Percentiles rank a stretch among this genome's conserved stretches.
Conservation (phyloP, 495 filamentous ascomycete species). For the Tuber magnatum region DNA sequence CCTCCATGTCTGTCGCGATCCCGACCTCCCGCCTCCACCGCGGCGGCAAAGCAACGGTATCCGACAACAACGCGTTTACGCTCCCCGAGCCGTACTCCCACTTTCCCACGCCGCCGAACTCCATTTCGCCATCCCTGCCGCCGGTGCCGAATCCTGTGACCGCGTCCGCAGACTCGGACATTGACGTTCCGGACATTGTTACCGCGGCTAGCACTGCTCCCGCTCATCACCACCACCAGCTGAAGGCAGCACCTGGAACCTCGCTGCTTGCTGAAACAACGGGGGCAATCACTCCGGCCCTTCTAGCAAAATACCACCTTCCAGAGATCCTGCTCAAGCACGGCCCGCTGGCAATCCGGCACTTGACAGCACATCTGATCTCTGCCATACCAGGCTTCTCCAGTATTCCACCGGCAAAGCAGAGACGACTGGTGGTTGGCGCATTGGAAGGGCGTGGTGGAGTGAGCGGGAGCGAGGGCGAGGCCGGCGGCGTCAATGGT, state of each 20-base stretch:
- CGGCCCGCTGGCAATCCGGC: constrained; percentile 85
- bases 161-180: constrained; percentile 52
- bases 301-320: constrained; percentile 87
- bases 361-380: constrained; percentile 87
- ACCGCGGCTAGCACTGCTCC: constrained; percentile 49
- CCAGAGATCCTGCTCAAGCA: constrained; percentile 82
- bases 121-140: constrained; percentile 82
- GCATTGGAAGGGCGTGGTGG: constrained; percentile 39
- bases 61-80: constrained; percentile 34
- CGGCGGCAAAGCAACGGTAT: constrained; percentile 36
- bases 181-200: constrained; percentile 76
- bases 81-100: constrained; percentile 44
- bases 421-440: constrained; percentile 54
- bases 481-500: constrained; percentile 58
- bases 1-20: constrained; percentile 32
- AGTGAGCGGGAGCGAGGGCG: constrained; percentile 37
- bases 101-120: constrained; percentile 90
- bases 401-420: constrained; percentile 82
- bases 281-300: constrained; percentile 72
- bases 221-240: constrained; percentile 38
- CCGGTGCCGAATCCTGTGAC: constrained; percentile 55
- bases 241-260: constrained; percentile 44
- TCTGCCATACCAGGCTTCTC: constrained; percentile 90
- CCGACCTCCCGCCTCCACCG: constrained; percentile 33
- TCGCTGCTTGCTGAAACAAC: constrained; percentile 54